A percentile compares a stretch with the other conserved stretches of the same genome.
Conservation (phyloP, 768 basidiomycete genomes). For the Cyclocybe cylindracea region DNA sequence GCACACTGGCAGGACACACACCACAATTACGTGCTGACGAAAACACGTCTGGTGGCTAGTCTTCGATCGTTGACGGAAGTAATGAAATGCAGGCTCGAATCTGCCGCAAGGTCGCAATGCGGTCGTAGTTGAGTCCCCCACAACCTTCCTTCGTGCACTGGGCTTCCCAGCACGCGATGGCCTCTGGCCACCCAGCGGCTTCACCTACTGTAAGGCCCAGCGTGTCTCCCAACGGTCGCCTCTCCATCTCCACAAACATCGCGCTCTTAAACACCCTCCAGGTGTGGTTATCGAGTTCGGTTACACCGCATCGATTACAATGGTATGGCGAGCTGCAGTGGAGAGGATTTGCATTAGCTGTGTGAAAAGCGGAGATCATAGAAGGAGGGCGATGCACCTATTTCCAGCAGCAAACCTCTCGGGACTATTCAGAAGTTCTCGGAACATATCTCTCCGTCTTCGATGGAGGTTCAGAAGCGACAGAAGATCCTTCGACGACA, state of each 20-base stretch:
- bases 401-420: constrained; percentile 60
- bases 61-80: constrained; percentile 44
- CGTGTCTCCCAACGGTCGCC: constrained; percentile 59
- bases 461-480: constrained; percentile 60
- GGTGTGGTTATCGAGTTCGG: constrained; percentile 54
- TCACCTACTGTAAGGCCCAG: constrained; percentile 41
- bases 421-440: constrained; percentile 53
- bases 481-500: constrained; percentile 54
- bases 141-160: constrained; percentile 54
- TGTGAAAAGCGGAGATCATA: constrained; percentile 3
- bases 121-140: constrained; percentile 59
- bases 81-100: constrained; percentile 57
- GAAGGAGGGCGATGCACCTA: constrained; percentile 27
- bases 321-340: constrained; percentile 32
- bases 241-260: constrained; percentile 59
- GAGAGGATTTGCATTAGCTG: constrained; percentile 3
- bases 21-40: too few species aligned
- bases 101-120: constrained; percentile 54
- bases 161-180: constrained; percentile 63
- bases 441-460: constrained; percentile 50
- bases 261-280: constrained; percentile 65
- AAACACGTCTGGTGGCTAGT: constrained; percentile 5
- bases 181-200: constrained; percentile 56
- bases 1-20: too few species aligned
- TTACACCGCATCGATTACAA: constrained; percentile 57